Conservation (phyloP, 176 grass and related monocot species). For the Carex littledalei region DNA sequence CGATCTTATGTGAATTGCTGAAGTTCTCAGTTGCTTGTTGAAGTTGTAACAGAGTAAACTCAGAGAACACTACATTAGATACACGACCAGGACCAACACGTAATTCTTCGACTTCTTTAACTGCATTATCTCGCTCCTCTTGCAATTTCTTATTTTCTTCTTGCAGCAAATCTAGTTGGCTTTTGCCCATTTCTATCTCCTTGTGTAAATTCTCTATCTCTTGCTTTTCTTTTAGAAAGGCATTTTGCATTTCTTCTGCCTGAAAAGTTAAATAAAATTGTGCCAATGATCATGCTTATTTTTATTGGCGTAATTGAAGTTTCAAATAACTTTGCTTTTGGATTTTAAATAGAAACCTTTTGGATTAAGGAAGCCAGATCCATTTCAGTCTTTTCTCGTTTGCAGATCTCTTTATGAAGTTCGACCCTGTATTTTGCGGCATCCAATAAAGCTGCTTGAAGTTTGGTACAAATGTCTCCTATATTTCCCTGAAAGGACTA, state of each 20-base stretch:
- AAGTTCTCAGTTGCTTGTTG: constrained; percentile 54
- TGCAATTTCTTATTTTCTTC: constrained; percentile 30
- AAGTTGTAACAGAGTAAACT: constrained; percentile 42
- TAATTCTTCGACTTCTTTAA: constrained; percentile 34
- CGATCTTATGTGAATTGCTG: constrained; percentile 32
- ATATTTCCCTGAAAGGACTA: constrained; percentile 3
- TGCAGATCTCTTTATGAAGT: not conserved
- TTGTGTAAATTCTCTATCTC: constrained; percentile 14
- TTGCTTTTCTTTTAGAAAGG: constrained; percentile 26
- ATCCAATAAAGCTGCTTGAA: not conserved
- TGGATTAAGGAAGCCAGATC: not conserved
- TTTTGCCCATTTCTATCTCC: not conserved
- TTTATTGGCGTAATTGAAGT: not conserved
- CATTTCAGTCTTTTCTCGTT: not conserved
- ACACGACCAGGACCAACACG: constrained; percentile 1
- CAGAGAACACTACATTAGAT: constrained; percentile 4
- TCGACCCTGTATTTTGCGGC: not conserved
- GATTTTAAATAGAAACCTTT: not conserved
- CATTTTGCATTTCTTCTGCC: constrained; percentile 21
- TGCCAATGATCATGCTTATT: not conserved
- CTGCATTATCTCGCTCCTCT: constrained; percentile 29
- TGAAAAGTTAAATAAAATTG: not conserved
- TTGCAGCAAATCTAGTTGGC: not conserved
- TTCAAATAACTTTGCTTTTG: not conserved
- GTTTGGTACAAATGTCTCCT: not conserved